Evolutionary conservation across 2,329 filamentous ascomycete genomes (phyloP).

Genomic region (Incumbomyces delicatus): DNA sequence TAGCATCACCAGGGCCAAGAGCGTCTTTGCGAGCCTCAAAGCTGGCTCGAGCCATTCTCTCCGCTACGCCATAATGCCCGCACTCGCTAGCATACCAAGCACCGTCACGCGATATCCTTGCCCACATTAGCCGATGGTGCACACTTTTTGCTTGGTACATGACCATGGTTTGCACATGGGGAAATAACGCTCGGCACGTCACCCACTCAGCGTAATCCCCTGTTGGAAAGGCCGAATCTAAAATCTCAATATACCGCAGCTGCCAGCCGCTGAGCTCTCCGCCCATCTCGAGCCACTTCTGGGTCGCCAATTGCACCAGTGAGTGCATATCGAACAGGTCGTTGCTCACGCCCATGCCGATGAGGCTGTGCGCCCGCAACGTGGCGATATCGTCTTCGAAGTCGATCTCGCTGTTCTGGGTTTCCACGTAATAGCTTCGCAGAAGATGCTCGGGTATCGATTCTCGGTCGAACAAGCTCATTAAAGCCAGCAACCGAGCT

Average conservation of each 20-base stretch:
- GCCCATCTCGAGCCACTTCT: slow-evolving; percentile 23
- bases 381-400: slow-evolving; percentile 20
- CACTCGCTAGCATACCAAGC: no score
- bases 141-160: no score
- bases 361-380: slow-evolving; percentile 6
- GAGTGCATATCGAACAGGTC: slow-evolving; percentile 23
- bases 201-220: slow-evolving; percentile 22
- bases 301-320: slow-evolving; percentile 24
- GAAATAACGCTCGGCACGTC: slow-evolving; percentile 19
- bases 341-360: background rate
- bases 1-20: no score
- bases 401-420: background rate
- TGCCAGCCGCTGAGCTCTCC: slow-evolving; percentile 22
- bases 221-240: slow-evolving; percentile 17
- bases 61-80: no score
- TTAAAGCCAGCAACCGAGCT: slow-evolving; percentile 21
- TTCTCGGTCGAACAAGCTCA: slow-evolving; percentile 23
- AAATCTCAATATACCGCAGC: slow-evolving; percentile 17
- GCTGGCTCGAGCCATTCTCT: no score
- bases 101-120: no score
- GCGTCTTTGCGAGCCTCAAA: no score
- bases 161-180: slow-evolving; percentile 20
- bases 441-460: slow-evolving; percentile 24
- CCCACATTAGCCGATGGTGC: no score
- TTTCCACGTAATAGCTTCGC: slow-evolving; percentile 6